phyloP scores from a whole-genome alignment of 495 filamentous ascomycete genomes.

The Pseudomonodictys pantanalensis region DNA sequence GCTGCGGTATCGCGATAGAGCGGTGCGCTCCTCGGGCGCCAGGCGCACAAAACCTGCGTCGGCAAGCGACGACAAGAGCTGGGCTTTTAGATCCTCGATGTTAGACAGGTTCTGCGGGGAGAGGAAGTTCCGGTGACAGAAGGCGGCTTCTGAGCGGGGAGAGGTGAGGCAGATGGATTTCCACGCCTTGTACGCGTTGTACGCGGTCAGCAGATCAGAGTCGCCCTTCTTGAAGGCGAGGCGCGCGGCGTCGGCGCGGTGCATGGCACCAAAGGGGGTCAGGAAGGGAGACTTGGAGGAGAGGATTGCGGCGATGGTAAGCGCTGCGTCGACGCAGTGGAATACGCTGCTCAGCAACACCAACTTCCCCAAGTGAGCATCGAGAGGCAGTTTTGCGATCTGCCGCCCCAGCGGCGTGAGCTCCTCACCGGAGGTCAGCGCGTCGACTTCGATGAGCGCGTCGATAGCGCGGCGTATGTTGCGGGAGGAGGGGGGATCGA shows the following conservation, averaged over 20 bases:
- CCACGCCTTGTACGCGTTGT: slow-evolving; percentile 91
- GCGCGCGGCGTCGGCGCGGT: slow-evolving; percentile 73
- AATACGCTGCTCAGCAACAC: slow-evolving; percentile 80
- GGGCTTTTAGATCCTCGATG: slow-evolving; percentile 92
- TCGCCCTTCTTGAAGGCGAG: slow-evolving; percentile 78
- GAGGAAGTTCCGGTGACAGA: slow-evolving; percentile 90
- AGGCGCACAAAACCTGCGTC: slow-evolving; percentile 80
- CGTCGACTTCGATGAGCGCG: slow-evolving; percentile 87
- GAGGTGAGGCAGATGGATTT: slow-evolving; percentile 67
- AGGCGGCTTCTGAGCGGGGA: slow-evolving; percentile 69
- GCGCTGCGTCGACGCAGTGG: slow-evolving; percentile 81
- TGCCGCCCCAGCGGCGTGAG: slow-evolving; percentile 84
- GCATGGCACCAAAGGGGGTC: slow-evolving; percentile 74
- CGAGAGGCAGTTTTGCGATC: slow-evolving; percentile 81
- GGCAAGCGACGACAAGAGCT: slow-evolving; percentile 74
- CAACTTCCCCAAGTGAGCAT: slow-evolving; percentile 92
- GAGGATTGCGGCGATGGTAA: slow-evolving; percentile 88
- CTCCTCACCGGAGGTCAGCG: slow-evolving; percentile 74
- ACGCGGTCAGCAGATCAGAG: slow-evolving; percentile 87
- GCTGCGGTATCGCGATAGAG: slow-evolving; percentile 60
- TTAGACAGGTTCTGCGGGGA: slow-evolving; percentile 76
- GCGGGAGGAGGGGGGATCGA: slow-evolving; percentile 84
- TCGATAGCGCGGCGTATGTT: slow-evolving; percentile 92
- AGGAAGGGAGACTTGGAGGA: slow-evolving; percentile 94
- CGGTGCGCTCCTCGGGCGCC: slow-evolving; percentile 61